Percentiles rank a stretch among this genome's conserved stretches.
Conservation (phyloP, 179 eudicot species). For the Actinidia arguta region DNA sequence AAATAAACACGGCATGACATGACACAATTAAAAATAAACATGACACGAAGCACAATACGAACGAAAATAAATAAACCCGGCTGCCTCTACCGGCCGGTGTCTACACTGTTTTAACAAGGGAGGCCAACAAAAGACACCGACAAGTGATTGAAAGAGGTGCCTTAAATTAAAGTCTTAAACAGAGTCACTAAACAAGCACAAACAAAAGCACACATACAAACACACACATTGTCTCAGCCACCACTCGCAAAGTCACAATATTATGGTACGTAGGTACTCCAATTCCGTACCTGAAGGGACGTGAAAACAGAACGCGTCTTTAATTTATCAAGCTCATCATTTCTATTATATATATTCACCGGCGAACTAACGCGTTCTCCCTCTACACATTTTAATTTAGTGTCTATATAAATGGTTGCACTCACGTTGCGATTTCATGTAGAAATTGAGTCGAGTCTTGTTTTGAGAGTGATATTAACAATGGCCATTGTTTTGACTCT, state of each 20-base stretch:
- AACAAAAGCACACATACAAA: slow-evolving; percentile 3
- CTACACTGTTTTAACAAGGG: no score
- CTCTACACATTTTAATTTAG: background rate
- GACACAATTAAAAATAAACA: no score
- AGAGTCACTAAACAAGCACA: no score
- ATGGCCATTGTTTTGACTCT: background rate
- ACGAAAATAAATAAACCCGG: no score
- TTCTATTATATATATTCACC: slow-evolving; percentile 15
- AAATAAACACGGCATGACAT: no score
- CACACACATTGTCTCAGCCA: background rate
- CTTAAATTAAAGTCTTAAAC: background rate
- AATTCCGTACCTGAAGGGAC: slow-evolving; percentile 36
- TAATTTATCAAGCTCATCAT: background rate
- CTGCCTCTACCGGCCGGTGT: no score
- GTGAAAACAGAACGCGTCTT: slow-evolving; percentile 43
- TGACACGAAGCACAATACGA: no score
- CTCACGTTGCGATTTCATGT: background rate
- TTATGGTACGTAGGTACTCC: slow-evolving; percentile 24
- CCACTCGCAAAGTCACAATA: background rate
- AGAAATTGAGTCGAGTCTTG: background rate
- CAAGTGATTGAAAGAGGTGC: background rate
- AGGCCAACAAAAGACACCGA: background rate
- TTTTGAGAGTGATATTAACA: background rate
- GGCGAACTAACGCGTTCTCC: slow-evolving; percentile 41
- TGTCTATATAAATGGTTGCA: slow-evolving; percentile 29